Evolutionary conservation across 163 green algal genomes (phyloP).

Genomic region (Chlorella variabilis): DNA sequence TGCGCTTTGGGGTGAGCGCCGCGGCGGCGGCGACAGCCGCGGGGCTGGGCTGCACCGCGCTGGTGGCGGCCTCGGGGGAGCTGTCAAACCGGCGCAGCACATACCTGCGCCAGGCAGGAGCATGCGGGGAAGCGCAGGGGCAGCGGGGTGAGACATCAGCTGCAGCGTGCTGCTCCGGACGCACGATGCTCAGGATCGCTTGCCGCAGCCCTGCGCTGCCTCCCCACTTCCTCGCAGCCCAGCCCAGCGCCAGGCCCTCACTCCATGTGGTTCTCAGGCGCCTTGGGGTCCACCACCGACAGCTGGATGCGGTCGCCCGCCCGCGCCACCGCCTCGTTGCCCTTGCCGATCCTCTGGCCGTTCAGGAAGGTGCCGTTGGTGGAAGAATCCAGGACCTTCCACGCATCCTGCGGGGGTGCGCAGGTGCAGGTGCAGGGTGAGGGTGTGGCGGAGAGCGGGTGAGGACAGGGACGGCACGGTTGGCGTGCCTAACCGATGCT

Average conservation of each 20-base stretch:
- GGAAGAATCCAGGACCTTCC: constrained; percentile 5
- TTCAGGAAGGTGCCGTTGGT: constrained; percentile 46
- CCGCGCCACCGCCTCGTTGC: not conserved
- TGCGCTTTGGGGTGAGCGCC: constrained; percentile 12
- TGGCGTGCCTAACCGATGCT: too few relatives aligned
- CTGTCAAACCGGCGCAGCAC: not conserved
- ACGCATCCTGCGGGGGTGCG: constrained; percentile 1
- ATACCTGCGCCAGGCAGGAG: not conserved
- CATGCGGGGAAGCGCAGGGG: not conserved
- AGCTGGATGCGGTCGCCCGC: constrained; percentile 12
- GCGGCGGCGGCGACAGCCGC: not conserved
- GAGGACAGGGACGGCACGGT: too few relatives aligned
- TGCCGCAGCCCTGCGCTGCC: too few relatives aligned
- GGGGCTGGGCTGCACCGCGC: not conserved
- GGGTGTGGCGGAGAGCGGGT: too few relatives aligned
- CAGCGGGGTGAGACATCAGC: too few relatives aligned
- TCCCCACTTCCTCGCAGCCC: too few relatives aligned
- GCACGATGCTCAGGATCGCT: too few relatives aligned
- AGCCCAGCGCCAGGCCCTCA: not conserved
- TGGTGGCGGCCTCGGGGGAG: constrained; percentile 7
- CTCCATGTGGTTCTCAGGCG: constrained; percentile 17
- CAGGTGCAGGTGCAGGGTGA: too few relatives aligned
- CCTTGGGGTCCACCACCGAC: not conserved
- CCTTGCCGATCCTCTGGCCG: constrained; percentile 1
- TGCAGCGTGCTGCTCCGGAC: too few relatives aligned